phyloP scores from a whole-genome alignment of 1,284 basidiomycete species.

The Ganoderma resinaceum region DNA sequence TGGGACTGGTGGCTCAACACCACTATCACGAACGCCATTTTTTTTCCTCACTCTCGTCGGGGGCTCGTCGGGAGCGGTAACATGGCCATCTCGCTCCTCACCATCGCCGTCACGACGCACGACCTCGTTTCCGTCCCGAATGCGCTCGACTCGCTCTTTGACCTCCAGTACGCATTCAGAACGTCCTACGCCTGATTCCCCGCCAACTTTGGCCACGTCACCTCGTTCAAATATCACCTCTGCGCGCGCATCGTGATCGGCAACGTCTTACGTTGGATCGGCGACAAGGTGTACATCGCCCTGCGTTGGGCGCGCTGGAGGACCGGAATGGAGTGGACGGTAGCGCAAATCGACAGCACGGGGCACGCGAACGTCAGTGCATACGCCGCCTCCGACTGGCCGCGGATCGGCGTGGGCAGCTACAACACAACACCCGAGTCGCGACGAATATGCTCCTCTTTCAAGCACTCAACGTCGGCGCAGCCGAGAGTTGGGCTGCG shows the following conservation, averaged over 20 bases:
- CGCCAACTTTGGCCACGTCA: background rate
- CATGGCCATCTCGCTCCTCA: constrained; percentile 27
- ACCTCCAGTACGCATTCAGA: constrained; percentile 20
- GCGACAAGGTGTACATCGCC: constrained; percentile 20
- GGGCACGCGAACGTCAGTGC: constrained; percentile 23
- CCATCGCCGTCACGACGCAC: constrained; percentile 25
- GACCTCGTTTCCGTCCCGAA: constrained; percentile 28
- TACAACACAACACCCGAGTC: too few species aligned
- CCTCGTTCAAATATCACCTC: constrained; percentile 25
- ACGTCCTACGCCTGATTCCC: constrained; percentile 13
- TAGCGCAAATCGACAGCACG: too few species aligned
- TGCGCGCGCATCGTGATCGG: constrained; percentile 24
- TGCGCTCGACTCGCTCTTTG: constrained; percentile 25
- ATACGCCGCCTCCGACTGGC: constrained; percentile 20
- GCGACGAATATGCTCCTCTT: constrained; percentile 28
- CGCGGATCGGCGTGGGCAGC: constrained; percentile 28
- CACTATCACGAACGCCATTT: constrained; percentile 27
- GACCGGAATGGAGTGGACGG: constrained; percentile 16
- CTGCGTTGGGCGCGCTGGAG: constrained; percentile 22
- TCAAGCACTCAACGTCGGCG: constrained; percentile 26
- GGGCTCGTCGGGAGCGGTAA: constrained; percentile 28
- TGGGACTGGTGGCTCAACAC: constrained; percentile 22
- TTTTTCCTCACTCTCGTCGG: too few species aligned
- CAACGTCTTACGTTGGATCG: constrained; percentile 27
- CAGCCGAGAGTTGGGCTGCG: constrained; percentile 10